A percentile compares a stretch with the other conserved stretches of the same genome.
Conservation (phyloP, 2,329 filamentous ascomycete species). For the Fusarium sacchari region DNA sequence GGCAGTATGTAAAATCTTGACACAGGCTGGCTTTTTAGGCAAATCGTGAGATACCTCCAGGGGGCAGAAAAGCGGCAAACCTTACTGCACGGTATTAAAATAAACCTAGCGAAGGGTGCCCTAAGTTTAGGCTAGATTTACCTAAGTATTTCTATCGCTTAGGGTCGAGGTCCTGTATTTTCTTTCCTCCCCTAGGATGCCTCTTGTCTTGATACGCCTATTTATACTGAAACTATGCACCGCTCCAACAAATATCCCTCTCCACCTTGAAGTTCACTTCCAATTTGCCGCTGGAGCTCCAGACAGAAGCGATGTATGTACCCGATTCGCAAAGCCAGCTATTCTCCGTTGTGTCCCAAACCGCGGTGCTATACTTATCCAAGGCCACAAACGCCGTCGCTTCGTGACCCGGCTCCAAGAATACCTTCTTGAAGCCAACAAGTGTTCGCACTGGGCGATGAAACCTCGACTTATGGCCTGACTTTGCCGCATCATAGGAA, state of each 20-base stretch:
- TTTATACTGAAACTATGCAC: background rate
- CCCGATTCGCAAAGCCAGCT: constrained; percentile 11
- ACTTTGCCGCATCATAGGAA: background rate
- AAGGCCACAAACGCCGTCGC: background rate
- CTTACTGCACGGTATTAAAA: too few relatives aligned
- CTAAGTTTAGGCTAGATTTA: too few relatives aligned
- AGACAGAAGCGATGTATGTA: constrained; percentile 2
- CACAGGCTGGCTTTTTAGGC: too few relatives aligned
- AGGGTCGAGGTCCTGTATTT: too few relatives aligned
- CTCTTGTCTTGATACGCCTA: fast-evolving
- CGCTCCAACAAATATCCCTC: constrained; percentile 8
- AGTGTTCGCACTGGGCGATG: background rate
- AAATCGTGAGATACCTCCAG: too few relatives aligned
- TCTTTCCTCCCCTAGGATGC: too few relatives aligned
- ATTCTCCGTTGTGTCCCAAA: constrained; percentile 10
- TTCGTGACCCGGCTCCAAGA: background rate
- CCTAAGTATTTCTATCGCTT: too few relatives aligned
- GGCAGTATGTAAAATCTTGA: background rate
- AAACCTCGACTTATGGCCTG: constrained; percentile 10
- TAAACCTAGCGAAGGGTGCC: too few relatives aligned
- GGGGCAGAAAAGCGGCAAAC: too few relatives aligned
- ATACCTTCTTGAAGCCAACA: background rate
- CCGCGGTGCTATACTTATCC: constrained; percentile 2
- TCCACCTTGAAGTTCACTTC: background rate
- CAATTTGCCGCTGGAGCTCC: background rate